Evolutionary conservation across 1,139 yeast genomes (phyloP).

Genomic region (Kodamaea anthophila): DNA sequence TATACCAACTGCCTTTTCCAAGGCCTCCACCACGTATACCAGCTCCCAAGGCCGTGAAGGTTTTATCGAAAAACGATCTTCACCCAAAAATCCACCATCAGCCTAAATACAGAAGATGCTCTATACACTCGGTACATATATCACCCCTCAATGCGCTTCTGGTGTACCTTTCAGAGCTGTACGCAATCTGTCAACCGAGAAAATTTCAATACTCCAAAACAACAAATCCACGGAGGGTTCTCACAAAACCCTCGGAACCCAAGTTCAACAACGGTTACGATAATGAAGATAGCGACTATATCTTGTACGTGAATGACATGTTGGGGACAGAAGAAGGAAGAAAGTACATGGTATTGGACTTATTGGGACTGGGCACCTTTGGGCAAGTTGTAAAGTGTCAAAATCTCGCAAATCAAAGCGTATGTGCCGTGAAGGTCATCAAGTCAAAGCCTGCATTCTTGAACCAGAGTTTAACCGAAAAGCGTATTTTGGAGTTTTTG

Average conservation of each 20-base stretch:
- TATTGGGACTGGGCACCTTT: conserved; percentile 94
- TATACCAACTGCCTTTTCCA: conserved; percentile 2
- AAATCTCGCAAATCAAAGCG: conserved; percentile 77
- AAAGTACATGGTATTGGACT: conserved; percentile 81
- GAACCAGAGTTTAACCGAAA: conserved; percentile 90
- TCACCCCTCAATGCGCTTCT: conserved; percentile 88
- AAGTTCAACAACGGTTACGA: conserved; percentile 78
- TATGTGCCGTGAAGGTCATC: conserved; percentile 91
- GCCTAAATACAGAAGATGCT: conserved; percentile 78
- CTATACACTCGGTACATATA: conserved; percentile 68
- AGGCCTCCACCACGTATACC: conserved; percentile 18
- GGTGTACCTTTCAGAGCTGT: conserved; percentile 70
- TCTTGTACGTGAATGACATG: conserved; percentile 88
- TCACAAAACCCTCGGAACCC: conserved; percentile 90
- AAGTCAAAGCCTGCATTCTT: conserved; percentile 88
- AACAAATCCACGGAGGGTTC: conserved; percentile 83
- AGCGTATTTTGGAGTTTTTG: conserved; percentile 73
- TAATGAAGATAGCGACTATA: conserved; percentile 85
- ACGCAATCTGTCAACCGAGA: conserved; percentile 79
- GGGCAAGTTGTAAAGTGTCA: conserved; percentile 99
- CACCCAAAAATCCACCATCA: conserved; percentile 56
- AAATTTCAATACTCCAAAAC: conserved; percentile 75
- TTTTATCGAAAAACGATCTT: conserved; percentile 47
- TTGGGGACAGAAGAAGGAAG: conserved; percentile 84
- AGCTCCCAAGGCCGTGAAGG: conserved; percentile 33